phyloP scores from a whole-genome alignment of 148 eudicot species.

The Rhododendron henanense region DNA sequence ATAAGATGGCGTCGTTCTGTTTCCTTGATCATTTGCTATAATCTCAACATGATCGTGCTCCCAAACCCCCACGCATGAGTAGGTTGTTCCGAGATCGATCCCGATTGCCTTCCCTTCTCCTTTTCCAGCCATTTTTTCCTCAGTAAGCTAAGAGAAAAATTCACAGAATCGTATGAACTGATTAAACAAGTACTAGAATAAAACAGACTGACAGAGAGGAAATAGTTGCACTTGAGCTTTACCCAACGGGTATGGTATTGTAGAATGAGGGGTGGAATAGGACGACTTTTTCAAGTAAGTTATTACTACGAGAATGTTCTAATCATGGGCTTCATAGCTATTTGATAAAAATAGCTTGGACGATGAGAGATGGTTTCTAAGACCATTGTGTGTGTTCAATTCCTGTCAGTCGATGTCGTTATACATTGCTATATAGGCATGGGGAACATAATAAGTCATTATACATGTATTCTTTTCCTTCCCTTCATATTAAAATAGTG shows the following conservation, averaged over 20 bases:
- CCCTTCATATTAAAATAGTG: not conserved
- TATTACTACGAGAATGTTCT: not conserved
- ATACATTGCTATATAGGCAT: too few species aligned
- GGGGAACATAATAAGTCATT: not conserved
- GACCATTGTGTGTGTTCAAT: not conserved
- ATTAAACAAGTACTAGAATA: too few species aligned
- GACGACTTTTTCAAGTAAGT: not conserved
- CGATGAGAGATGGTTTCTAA: too few species aligned
- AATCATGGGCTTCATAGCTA: not conserved
- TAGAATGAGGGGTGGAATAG: not conserved
- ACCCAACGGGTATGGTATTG: not conserved
- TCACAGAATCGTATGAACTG: not conserved
- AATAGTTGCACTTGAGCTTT: not conserved
- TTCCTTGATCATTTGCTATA: conserved; percentile 18
- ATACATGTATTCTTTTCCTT: not conserved
- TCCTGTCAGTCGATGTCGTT: not conserved
- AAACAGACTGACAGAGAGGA: too few species aligned
- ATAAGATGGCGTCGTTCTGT: conserved; percentile 15
- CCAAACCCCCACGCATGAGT: conserved; percentile 22
- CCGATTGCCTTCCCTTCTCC: conserved; percentile 12
- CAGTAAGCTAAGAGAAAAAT: not conserved
- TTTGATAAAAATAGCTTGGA: not conserved
- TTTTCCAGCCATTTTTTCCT: conserved; percentile 11
- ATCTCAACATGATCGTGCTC: conserved; percentile 13
- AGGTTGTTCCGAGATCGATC: conserved; percentile 13